phyloP scores from a whole-genome alignment of 2,329 filamentous ascomycete genomes.

The Penicillium sp. region DNA sequence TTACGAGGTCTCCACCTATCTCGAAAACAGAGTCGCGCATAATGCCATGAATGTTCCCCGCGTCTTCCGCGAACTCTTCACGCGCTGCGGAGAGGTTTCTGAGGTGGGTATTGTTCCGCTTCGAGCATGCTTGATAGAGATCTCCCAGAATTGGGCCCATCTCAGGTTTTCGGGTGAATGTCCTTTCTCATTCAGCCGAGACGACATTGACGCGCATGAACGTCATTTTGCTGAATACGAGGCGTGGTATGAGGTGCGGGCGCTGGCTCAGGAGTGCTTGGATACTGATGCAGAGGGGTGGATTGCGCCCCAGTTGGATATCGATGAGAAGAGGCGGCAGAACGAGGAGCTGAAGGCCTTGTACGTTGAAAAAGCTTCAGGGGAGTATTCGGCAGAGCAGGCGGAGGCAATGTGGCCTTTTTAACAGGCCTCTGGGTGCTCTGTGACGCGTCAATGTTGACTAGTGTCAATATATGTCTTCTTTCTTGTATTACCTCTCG shows the following conservation, averaged over 20 bases:
- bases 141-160: slow-evolving; percentile 28
- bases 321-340: slow-evolving; percentile 21
- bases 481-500: no score
- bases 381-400: slow-evolving; percentile 18
- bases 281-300: slow-evolving; percentile 38
- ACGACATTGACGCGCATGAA: slow-evolving; percentile 28
- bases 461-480: no score
- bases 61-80: slow-evolving; percentile 34
- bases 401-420: slow-evolving; percentile 23
- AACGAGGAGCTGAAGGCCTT: slow-evolving; percentile 26
- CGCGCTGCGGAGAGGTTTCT: slow-evolving; percentile 29
- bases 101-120: slow-evolving; percentile 31
- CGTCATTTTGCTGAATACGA: slow-evolving; percentile 31
- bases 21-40: slow-evolving; percentile 25
- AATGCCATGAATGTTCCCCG: slow-evolving; percentile 25
- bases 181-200: slow-evolving; percentile 28
- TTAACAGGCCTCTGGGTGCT: neutral
- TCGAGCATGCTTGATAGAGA: slow-evolving; percentile 32
- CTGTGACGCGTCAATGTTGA: no score
- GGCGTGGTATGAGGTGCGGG: slow-evolving; percentile 25
- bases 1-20: slow-evolving; percentile 29
- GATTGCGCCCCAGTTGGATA: slow-evolving; percentile 33
- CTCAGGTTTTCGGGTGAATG: slow-evolving; percentile 26
- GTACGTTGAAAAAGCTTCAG: slow-evolving; percentile 17
- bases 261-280: slow-evolving; percentile 28